Percentiles rank a stretch among this genome's conserved stretches.
Conservation (phyloP, 2,329 filamentous ascomycete genomes). For the Phialemonium atrogriseum region DNA sequence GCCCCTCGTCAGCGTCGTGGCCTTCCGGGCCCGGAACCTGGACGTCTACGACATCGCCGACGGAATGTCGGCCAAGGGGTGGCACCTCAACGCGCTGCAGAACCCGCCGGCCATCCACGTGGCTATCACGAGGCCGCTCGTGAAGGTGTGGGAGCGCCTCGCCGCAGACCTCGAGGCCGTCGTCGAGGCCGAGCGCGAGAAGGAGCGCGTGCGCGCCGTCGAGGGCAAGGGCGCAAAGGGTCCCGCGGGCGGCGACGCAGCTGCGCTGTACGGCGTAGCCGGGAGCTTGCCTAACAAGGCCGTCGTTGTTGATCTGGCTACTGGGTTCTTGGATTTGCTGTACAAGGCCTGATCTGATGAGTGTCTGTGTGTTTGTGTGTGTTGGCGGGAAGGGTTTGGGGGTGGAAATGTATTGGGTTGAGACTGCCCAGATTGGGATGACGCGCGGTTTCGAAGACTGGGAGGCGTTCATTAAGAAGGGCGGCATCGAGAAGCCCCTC, state of each 20-base stretch:
- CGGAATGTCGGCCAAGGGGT: slow-evolving; percentile 73
- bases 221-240: slow-evolving; percentile 60
- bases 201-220: slow-evolving; percentile 63
- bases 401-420: too few species aligned
- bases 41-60: slow-evolving; percentile 94
- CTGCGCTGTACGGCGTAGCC: slow-evolving; percentile 89
- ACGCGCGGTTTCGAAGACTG: too few species aligned
- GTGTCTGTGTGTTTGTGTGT: too few species aligned
- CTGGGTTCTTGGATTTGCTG: slow-evolving; percentile 83
- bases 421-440: too few species aligned
- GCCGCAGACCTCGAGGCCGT: slow-evolving; percentile 62
- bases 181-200: slow-evolving; percentile 67
- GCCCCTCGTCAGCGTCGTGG: slow-evolving; percentile 83
- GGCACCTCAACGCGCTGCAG: slow-evolving; percentile 94
- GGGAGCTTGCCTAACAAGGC: slow-evolving; percentile 94
- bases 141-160: slow-evolving; percentile 71
- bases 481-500: too few species aligned
- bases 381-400: too few species aligned
- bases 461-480: too few species aligned
- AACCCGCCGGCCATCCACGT: slow-evolving; percentile 87
- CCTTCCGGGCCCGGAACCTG: slow-evolving; percentile 75
- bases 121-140: slow-evolving; percentile 83
- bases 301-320: slow-evolving; percentile 83
- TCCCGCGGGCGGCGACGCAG: slow-evolving; percentile 67
- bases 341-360: slow-evolving; percentile 82